A percentile compares a stretch with the other conserved stretches of the same genome.
Conservation (phyloP, 306 rosid species). For the Benincasa hispida region DNA sequence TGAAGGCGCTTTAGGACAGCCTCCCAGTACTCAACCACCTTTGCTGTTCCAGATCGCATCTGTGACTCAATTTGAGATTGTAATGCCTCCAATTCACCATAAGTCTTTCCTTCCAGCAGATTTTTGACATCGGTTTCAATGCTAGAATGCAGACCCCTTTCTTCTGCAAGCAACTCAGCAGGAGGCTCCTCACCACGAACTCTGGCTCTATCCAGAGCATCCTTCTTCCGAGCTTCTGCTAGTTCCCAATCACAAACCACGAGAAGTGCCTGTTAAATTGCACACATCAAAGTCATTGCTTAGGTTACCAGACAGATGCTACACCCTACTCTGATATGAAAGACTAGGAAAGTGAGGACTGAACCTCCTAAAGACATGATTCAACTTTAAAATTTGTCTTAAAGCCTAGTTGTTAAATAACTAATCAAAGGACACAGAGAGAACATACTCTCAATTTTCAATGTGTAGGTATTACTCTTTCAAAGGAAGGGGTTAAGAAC, state of each 20-base stretch:
- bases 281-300: neutral
- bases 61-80: constrained; percentile 68
- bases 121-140: constrained; percentile 67
- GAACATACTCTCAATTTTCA: neutral
- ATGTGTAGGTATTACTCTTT: neutral
- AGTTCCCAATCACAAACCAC: constrained; percentile 93
- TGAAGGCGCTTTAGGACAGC: constrained; percentile 75
- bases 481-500: neutral
- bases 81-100: constrained; percentile 60
- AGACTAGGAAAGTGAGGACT: neutral
- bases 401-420: neutral
- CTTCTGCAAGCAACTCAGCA: constrained; percentile 92
- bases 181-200: constrained; percentile 98
- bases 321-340: neutral
- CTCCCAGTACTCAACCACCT: constrained; percentile 96
- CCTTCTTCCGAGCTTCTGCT: constrained; percentile 84
- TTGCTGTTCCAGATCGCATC: constrained; percentile 88
- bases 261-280: constrained; percentile 60
- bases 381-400: neutral
- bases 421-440: neutral
- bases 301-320: neutral
- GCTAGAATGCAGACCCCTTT: constrained; percentile 90
- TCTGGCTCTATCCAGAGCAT: constrained; percentile 89
- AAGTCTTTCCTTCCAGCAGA: constrained; percentile 65
- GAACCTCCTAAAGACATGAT: neutral